Base-by-base conservation (phyloP, 768 basidiomycete species). In the Chalciporus pseudorubinellus region DNA sequence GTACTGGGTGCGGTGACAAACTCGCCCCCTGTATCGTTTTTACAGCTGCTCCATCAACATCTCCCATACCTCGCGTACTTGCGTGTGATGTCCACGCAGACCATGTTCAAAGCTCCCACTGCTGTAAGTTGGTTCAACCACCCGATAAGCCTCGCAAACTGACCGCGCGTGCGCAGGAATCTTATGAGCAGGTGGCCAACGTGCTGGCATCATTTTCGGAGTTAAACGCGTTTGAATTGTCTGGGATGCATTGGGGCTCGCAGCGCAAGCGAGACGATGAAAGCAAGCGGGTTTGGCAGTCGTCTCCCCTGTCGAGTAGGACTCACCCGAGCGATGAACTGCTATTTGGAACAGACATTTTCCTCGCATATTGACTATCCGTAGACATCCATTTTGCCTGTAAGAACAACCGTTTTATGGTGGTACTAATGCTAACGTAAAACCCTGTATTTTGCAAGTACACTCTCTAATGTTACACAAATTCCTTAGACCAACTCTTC, bases 211-310 rank as follows among this genome's bases (percentile, higher is more conserved):
- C 77, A 8, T 77, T 90, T 55, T 70, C 79, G n/a, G 70, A 79
- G 48, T 76, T 90, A 31, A 71, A 77, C 55, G 78, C 80, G 41
- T 88, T 88, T 60, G 88, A 89, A 63, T 78, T 90, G 24, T 84
- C 79, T 42, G 89, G 88, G 29, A 81, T 89, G 70, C 85, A 84
- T 57, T 90, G 87, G 86, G 75, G 78, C 43, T 82, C 81, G 6
- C 74, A 77, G n/a, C 73, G 69, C 41, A 72, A 69, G 56, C 74
- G 75, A 56, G 63, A 70, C 46, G 64, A 73, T 43, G 71, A 76
- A 28, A 64, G 72, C 34, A 76, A 73, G 53, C 72, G 73, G 26
- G 69, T 77, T 6, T 84, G 82, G 83, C 77, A 78, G 64, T 79
- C 80, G 1, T 72, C 76, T 40, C 72, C 81, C 16, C 68, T 80